Evolutionary conservation across 2,329 filamentous ascomycete genomes (phyloP), one percentile per base, ranked within the genome.

Genomic region (Dendrostoma leiphaemia): DNA sequence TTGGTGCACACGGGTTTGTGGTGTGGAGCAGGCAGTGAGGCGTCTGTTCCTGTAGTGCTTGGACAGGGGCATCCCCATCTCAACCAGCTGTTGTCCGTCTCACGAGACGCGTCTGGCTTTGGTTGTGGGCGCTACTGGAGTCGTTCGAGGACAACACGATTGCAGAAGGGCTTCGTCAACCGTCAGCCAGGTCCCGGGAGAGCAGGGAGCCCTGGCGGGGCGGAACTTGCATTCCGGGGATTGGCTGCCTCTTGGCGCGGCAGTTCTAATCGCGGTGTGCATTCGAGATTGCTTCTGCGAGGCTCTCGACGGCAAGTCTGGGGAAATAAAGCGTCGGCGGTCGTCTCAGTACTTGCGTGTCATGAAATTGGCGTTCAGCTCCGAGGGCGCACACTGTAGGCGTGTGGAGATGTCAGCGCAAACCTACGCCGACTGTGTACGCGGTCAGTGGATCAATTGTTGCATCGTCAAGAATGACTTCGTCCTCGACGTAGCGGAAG

Each of bases 1-100:
- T n/a, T n/a, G n/a, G n/a, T n/a, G n/a, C n/a, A n/a, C n/a, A n/a
- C n/a, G n/a, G n/a, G n/a, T n/a, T n/a, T n/a, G n/a, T n/a, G n/a
- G n/a, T n/a, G n/a, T 38, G 34, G 51, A 49, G 32, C 34, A 21
- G 41, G 32, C 34, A 47, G n/a, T 26, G 40, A 41, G 53, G 45
- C 37, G 44, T 29, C 26, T 31, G 17, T 53, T 35, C 45, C 45
- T 37, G 51, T 35, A 46, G 37, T 31, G 21, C 26, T 34, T 23
- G 10, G 19, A 43, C 38, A 38, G 41, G 45, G 51, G 51, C 24
- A 24, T 17, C 37, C 21, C 32, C 40, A 51, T 17, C 32, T 13
- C n/a, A 3, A 24, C 21, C 48, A 19, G 48, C 48, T 21, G 41
- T 32, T 19, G 40, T 28, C 47, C 23, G 28, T 29, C 44, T 43